Percentiles rank a stretch among this genome's conserved stretches.
phyloP scores from a whole-genome alignment of 1,284 basidiomycete genomes.

The Malassezia cuniculi region DNA sequence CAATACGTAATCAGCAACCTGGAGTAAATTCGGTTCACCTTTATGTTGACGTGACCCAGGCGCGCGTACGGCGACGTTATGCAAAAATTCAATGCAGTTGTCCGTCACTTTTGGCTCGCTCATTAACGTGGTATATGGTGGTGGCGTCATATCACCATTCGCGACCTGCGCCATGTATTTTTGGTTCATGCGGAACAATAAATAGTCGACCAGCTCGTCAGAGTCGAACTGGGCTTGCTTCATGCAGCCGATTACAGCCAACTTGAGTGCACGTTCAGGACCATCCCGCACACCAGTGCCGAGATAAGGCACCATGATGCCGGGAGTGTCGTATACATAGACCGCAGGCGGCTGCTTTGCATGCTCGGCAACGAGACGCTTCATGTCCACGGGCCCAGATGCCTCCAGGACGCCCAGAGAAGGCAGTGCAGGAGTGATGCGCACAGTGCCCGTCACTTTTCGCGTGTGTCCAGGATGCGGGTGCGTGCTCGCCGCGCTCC shows the following conservation, averaged over 20 bases:
- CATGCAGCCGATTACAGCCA: constrained; percentile 75
- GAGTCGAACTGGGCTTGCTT: constrained; percentile 82
- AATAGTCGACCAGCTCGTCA: constrained; percentile 70
- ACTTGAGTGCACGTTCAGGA: constrained; percentile 78
- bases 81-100: constrained; percentile 19
- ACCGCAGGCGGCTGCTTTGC: constrained; percentile 68
- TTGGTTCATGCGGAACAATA: constrained; percentile 73
- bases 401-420: constrained; percentile 12
- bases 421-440: constrained; percentile 28
- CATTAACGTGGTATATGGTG: constrained; percentile 13
- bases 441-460: constrained; percentile 40
- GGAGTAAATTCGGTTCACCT: constrained; percentile 23
- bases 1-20: constrained; percentile 32
- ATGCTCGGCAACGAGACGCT: constrained; percentile 51
- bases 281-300: constrained; percentile 63
- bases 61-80: constrained; percentile 24
- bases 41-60: constrained; percentile 32
- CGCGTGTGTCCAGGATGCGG: constrained; percentile 55
- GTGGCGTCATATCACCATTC: constrained; percentile 7
- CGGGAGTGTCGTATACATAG: constrained; percentile 90
- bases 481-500: constrained; percentile 76
- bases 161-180: constrained; percentile 46
- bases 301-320: constrained; percentile 93
- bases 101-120: constrained; percentile 22
- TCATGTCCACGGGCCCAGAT: constrained; percentile 6